Conservation (phyloP, 2,329 filamentous ascomycete genomes). For the Arthrobotrys pseudoclavata region DNA sequence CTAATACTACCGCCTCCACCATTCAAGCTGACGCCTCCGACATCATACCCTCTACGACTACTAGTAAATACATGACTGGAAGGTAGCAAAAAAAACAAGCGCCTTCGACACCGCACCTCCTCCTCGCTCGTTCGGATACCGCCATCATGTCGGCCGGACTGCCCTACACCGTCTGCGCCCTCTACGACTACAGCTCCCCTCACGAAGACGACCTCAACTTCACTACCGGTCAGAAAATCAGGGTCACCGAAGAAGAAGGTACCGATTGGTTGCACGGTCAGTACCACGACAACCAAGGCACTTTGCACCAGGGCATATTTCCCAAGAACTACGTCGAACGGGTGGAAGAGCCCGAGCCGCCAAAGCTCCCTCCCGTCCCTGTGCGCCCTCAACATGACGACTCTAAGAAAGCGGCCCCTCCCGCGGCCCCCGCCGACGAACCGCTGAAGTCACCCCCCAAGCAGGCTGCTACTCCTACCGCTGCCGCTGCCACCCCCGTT, state of each 20-base stretch:
- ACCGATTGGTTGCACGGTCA: conserved; percentile 93
- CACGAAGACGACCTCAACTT: conserved; percentile 98
- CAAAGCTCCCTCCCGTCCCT: conserved; percentile 57
- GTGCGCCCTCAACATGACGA: conserved; percentile 61
- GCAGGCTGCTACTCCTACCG: background rate
- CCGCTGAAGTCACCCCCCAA: conserved; percentile 10
- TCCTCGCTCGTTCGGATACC: background rate
- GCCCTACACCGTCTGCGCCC: conserved; percentile 92
- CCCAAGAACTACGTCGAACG: conserved; percentile 94
- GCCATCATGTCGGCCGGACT: conserved; percentile 66
- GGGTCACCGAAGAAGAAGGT: conserved; percentile 91
- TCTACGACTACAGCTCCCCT: conserved; percentile 92
- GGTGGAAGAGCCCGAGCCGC: conserved; percentile 60
- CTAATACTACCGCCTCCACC: background rate
- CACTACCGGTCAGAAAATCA: conserved; percentile 86
- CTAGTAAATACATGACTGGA: background rate
- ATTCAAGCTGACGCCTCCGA: conserved; percentile 1
- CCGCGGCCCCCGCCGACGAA: conserved; percentile 32
- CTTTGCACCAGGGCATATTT: conserved; percentile 86
- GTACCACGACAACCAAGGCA: conserved; percentile 81
- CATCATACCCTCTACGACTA: background rate
- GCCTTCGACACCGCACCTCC: background rate
- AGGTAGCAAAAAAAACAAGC: background rate
- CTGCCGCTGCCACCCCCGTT: background rate
- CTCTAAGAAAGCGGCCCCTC: conserved; percentile 28